Percentiles rank a stretch among this genome's conserved stretches.
These are phyloP conservation scores for Spathaspora sp. DNA, from an alignment of 1,139 yeast species.

Conservation along the genomic window DNA sequence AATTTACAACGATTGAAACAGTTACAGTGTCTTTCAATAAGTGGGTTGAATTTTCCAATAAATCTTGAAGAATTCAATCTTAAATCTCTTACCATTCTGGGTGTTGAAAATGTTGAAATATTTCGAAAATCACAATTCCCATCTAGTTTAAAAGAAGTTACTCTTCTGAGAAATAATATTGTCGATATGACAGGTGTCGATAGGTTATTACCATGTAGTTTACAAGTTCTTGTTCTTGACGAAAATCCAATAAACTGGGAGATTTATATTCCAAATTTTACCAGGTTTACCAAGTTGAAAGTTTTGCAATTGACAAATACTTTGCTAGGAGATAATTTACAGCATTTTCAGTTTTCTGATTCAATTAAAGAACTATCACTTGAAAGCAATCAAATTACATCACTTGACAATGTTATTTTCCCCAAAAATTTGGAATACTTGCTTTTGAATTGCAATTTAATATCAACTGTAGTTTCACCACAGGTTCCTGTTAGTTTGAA, in stretches of 20 bases:
- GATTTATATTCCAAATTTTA: conserved; percentile 8
- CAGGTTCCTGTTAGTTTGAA: conserved; percentile 17
- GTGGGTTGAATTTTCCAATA: conserved; percentile 3
- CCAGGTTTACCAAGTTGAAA: conserved; percentile 14
- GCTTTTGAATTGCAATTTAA: conserved; percentile 24
- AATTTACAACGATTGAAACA: conserved; percentile 2
- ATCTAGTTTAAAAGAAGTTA: conserved; percentile 13
- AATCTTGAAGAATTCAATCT: conserved; percentile 5
- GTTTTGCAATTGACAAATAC: conserved; percentile 21
- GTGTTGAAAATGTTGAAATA: conserved; percentile 1
- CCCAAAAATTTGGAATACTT: conserved; percentile 19
- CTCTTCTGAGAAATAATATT: conserved; percentile 17
- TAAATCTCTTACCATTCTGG: conserved; percentile 4
- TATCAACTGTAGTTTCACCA: conserved; percentile 14
- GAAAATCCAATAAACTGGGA: conserved; percentile 28
- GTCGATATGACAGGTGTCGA: conserved; percentile 9
- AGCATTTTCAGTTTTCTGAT: conserved; percentile 18
- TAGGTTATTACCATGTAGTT: conserved; percentile 8
- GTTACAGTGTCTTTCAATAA: conserved; percentile 3
- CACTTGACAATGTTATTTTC: conserved; percentile 20
- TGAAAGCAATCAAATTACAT: conserved; percentile 22
- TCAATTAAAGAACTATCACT: conserved; percentile 18
- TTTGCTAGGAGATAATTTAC: conserved; percentile 16
- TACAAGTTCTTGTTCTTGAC: conserved; percentile 18
- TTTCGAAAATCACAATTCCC: conserved; percentile 10